phyloP scores from a whole-genome alignment of 805 yeast genomes.

The Wickerhamiella dianesei region DNA sequence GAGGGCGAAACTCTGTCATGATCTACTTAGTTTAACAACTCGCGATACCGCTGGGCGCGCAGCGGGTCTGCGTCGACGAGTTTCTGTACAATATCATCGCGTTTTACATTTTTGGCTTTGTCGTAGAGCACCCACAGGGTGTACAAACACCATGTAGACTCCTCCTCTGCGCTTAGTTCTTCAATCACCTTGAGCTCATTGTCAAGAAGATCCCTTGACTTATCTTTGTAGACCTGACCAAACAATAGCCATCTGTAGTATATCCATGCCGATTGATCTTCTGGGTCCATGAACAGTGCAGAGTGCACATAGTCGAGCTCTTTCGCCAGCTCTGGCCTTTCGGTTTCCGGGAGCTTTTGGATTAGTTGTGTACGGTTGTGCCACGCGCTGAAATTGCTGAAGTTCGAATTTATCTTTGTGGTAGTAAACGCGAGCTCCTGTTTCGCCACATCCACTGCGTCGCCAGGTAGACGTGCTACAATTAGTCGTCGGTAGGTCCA shows the following conservation, averaged over 20 bases:
- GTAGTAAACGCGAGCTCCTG: constrained; percentile 68
- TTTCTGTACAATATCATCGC: constrained; percentile 13
- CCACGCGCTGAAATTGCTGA: constrained; percentile 93
- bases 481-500: constrained; percentile 79
- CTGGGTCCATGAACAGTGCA: constrained; percentile 86
- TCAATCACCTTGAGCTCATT: constrained; percentile 46
- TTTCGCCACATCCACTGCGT: background rate
- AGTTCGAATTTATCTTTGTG: constrained; percentile 60
- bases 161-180: constrained; percentile 14
- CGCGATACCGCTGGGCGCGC: constrained; percentile 19
- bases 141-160: constrained; percentile 56
- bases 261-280: constrained; percentile 87
- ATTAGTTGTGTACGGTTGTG: constrained; percentile 71
- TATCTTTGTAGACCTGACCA: constrained; percentile 30
- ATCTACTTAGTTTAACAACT: background rate
- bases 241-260: constrained; percentile 67
- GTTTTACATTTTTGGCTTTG: background rate
- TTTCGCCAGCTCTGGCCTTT: constrained; percentile 25
- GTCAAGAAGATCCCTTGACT: constrained; percentile 48
- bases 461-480: constrained; percentile 4
- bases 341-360: constrained; percentile 33
- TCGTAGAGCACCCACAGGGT: constrained; percentile 19
- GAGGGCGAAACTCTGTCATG: constrained; percentile 1
- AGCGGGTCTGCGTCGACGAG: constrained; percentile 25
- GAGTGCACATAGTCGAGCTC: constrained; percentile 63